Conservation (phyloP, 1,139 yeast genomes). For the Blastobotrys serpentis region DNA sequence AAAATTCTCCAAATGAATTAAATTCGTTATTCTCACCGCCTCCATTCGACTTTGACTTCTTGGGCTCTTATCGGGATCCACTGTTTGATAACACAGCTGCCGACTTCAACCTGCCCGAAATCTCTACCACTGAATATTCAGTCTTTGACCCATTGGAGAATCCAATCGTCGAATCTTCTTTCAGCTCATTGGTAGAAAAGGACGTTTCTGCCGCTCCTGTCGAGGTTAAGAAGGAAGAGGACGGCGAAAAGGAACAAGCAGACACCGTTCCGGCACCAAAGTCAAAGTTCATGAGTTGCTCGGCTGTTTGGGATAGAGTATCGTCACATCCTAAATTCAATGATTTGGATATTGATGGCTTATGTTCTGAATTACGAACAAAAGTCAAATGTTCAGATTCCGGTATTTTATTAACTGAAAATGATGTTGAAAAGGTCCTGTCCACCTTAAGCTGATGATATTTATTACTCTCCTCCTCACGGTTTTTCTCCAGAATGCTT, state of each 20-base stretch:
- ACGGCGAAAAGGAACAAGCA: constrained; percentile 38
- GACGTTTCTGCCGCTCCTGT: constrained; percentile 7
- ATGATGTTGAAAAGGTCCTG: constrained; percentile 70
- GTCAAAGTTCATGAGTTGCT: constrained; percentile 58
- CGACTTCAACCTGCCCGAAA: constrained; percentile 37
- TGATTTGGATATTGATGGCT: constrained; percentile 88
- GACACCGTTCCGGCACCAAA: constrained; percentile 51
- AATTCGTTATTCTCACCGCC: constrained; percentile 33
- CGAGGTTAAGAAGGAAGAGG: constrained; percentile 18
- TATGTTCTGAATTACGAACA: constrained; percentile 80
- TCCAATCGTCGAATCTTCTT: constrained; percentile 25
- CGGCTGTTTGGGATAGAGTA: constrained; percentile 95
- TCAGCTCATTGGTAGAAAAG: constrained; percentile 13
- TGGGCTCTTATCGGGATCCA: constrained; percentile 35
- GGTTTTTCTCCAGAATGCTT: no score
- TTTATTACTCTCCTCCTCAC: background rate
- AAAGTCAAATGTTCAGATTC: constrained; percentile 95
- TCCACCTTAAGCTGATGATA: constrained; percentile 2
- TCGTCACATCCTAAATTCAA: constrained; percentile 92
- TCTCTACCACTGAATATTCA: constrained; percentile 58
- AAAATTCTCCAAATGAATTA: background rate
- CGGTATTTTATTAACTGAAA: constrained; percentile 81
- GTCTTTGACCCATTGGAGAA: constrained; percentile 59
- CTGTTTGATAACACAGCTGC: constrained; percentile 32
- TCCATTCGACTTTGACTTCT: constrained; percentile 31